These are phyloP conservation scores for Phialophora verrucosa DNA, from an alignment of 2,329 filamentous ascomycete genomes.

Conservation along the genomic window DNA sequence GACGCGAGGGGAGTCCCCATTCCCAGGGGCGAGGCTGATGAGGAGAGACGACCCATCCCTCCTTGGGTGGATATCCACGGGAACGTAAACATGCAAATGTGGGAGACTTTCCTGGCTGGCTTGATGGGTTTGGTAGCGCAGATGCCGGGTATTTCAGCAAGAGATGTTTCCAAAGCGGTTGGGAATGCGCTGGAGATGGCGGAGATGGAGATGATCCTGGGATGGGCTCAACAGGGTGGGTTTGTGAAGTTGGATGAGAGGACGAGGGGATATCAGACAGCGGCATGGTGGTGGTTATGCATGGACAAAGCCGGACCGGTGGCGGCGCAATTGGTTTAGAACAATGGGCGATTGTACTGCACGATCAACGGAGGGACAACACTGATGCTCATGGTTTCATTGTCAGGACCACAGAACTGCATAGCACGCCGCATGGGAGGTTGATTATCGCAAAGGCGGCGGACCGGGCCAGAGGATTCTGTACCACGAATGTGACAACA, in stretches of 20 bases:
- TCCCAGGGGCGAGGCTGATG: slow-evolving; percentile 41
- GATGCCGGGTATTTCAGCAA: slow-evolving; percentile 48
- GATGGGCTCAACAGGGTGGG: slow-evolving; percentile 28
- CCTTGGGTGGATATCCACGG: slow-evolving; percentile 58
- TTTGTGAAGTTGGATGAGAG: slow-evolving; percentile 27
- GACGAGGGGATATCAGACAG: slow-evolving; percentile 43
- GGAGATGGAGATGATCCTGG: slow-evolving; percentile 29
- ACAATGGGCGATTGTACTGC: not conserved
- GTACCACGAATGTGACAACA: not conserved
- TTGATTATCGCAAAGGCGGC: not conserved
- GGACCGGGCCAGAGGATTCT: not conserved
- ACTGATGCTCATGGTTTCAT: not conserved
- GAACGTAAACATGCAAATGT: slow-evolving; percentile 45
- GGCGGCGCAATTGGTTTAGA: no score
- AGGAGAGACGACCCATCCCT: slow-evolving; percentile 45
- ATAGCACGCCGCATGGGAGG: not conserved
- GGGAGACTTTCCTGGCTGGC: slow-evolving; percentile 51
- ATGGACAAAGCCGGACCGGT: slow-evolving; percentile 24
- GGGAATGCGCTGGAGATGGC: slow-evolving; percentile 20
- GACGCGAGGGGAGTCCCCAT: slow-evolving; percentile 38
- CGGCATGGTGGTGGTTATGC: slow-evolving; percentile 53
- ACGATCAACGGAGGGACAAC: not conserved
- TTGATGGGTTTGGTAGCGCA: slow-evolving; percentile 51
- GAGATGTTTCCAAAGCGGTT: slow-evolving; percentile 42
- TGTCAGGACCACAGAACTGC: not conserved